Conservation (phyloP, 352 stramenopile genomes). For the Phytophthora pini region DNA sequence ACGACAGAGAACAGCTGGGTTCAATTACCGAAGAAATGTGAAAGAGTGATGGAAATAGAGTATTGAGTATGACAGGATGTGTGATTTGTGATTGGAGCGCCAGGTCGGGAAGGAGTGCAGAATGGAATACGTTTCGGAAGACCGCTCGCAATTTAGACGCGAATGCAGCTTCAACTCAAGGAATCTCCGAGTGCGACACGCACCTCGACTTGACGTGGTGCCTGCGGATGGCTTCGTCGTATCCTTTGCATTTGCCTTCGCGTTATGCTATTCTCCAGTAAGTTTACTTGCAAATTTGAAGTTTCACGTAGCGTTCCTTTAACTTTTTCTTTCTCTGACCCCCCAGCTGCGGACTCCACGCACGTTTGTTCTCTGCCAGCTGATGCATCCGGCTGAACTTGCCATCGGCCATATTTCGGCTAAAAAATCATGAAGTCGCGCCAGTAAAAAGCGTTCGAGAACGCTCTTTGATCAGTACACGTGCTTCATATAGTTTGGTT, state of each 20-base stretch:
- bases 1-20: constrained; percentile 27
- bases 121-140: background rate
- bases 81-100: background rate
- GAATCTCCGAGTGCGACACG: constrained; percentile 17
- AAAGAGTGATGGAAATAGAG: constrained; percentile 4
- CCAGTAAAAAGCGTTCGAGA: background rate
- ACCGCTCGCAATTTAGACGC: background rate
- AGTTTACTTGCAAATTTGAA: background rate
- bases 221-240: background rate
- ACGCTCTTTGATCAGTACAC: too few relatives aligned
- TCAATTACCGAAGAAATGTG: background rate
- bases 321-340: background rate
- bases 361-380: constrained; percentile 1
- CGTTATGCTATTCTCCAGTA: background rate
- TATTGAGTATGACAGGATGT: constrained; percentile 3
- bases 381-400: background rate
- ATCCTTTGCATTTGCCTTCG: background rate
- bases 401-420: background rate
- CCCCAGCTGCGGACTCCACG: too few relatives aligned
- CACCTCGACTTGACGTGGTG: constrained; percentile 9
- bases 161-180: constrained; percentile 12
- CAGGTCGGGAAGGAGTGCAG: background rate
- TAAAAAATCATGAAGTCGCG: background rate
- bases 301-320: background rate
- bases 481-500: too few relatives aligned